A percentile compares a stretch with the other conserved stretches of the same genome.
phyloP scores from a whole-genome alignment of 805 yeast species.

The Metschnikowia amazonensis region DNA sequence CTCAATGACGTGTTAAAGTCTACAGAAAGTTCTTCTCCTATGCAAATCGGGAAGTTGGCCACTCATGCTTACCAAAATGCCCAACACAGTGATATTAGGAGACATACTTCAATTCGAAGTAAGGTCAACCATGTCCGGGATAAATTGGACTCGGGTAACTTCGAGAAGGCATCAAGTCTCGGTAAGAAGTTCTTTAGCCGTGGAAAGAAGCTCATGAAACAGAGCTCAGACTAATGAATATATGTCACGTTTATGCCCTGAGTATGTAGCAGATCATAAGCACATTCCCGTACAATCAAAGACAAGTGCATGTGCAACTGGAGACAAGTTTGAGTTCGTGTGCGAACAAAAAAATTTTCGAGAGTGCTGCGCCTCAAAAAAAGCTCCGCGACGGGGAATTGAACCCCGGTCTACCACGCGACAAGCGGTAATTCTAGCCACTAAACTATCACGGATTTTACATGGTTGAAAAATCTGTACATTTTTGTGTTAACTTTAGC shows the following conservation, averaged over 20 bases:
- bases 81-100: slow-evolving; percentile 49
- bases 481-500: no score
- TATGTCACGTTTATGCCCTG: not conserved
- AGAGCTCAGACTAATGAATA: slow-evolving; percentile 13
- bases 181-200: slow-evolving; percentile 54
- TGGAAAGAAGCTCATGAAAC: slow-evolving; percentile 50
- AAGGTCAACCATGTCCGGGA: slow-evolving; percentile 50
- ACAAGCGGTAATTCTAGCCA: slow-evolving; percentile 24
- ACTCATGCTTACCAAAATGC: slow-evolving; percentile 65
- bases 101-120: slow-evolving; percentile 44
- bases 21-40: slow-evolving; percentile 30
- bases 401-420: slow-evolving; percentile 25
- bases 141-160: slow-evolving; percentile 39
- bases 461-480: no score
- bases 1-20: slow-evolving; percentile 43
- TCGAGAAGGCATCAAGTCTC: slow-evolving; percentile 49
- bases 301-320: no score
- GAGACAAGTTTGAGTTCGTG: no score
- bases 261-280: no score
- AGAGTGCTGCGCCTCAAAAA: not conserved
- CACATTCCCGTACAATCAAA: no score
- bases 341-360: no score
- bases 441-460: slow-evolving; percentile 13
- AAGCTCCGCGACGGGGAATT: slow-evolving; percentile 13
- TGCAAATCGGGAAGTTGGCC: slow-evolving; percentile 52